A percentile compares a stretch with the other conserved stretches of the same genome.
Conservation (phyloP, 441 rosid species). For the Biscutella laevigata region DNA sequence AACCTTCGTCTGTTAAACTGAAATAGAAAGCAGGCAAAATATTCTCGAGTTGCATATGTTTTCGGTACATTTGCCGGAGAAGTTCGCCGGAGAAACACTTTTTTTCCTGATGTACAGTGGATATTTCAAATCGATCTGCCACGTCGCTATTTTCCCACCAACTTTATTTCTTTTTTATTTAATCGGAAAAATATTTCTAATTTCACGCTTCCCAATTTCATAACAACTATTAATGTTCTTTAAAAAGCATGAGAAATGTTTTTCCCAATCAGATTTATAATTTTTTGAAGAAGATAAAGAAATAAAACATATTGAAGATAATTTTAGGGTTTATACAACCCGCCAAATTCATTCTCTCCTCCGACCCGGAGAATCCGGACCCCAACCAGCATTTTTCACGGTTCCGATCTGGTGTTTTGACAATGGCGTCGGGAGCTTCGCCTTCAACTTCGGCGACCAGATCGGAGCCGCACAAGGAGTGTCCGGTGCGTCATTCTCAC, state of each 20-base stretch:
- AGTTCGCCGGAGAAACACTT: slow-evolving; percentile 2
- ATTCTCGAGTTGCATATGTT: not conserved
- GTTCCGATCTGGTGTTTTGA: slow-evolving; percentile 25
- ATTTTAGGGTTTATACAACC: slow-evolving; percentile 68
- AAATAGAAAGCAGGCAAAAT: no score
- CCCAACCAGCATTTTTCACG: slow-evolving; percentile 37
- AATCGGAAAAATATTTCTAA: not conserved
- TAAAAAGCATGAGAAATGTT: not conserved
- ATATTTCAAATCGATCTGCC: slow-evolving; percentile 38
- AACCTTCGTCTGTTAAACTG: not conserved
- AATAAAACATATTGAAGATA: slow-evolving; percentile 9
- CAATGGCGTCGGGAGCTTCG: slow-evolving; percentile 64
- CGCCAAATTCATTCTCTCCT: slow-evolving; percentile 38
- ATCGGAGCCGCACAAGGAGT: slow-evolving; percentile 56
- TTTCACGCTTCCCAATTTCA: slow-evolving; percentile 22
- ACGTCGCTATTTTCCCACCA: slow-evolving; percentile 50
- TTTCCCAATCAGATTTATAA: not conserved
- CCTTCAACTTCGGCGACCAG: slow-evolving; percentile 50
- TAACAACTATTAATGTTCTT: slow-evolving; percentile 13
- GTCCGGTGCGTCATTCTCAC: slow-evolving; percentile 37
- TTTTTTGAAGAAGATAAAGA: not conserved
- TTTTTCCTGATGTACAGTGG: slow-evolving; percentile 22
- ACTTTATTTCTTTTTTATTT: slow-evolving; percentile 10
- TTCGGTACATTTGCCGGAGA: not conserved
- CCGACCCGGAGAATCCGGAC: slow-evolving; percentile 36